Evolutionary conservation across 2,329 filamentous ascomycete species (phyloP), one percentile per base, ranked within the genome.

Genomic region (Escovopsis sp.): DNA sequence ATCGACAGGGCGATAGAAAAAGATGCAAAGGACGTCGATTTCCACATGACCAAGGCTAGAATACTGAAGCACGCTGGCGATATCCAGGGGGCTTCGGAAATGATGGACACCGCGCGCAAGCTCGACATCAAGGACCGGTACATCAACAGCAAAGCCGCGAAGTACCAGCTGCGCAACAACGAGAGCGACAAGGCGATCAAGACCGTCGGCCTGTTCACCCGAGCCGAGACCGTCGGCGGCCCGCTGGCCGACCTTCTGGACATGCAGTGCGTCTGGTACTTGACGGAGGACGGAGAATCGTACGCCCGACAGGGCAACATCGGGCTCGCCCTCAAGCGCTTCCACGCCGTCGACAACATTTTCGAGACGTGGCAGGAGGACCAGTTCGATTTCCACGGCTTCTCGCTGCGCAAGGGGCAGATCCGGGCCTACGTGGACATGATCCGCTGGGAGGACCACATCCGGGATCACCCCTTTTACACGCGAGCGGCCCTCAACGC

Each of bases 281-380:
- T 98, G 54, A 91, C 85, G 5, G 91, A 98, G 63, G 93, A 98
- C 57, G 91, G 86, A 42, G 84, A 95, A 64, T 79, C 89, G 3
- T 87, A 88, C 59, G 70, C 84, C 43, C 80, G 91, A 39, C 82
- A 87, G 58, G 79, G 80, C 48, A 87, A 94, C 52, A 66, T 84
- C 37, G 86, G 82, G 4, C 71, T 95, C 45, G 89, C 93, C 0
- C 69, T 98, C 41, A 98, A 98, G 68, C 79, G 93, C 39, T 89
- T 95, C 62, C 84, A 88, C 49, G 72, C 84, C 16, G 76, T 98
- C 43, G 81, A 81, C 59, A 86, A 84, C 62, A 93, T 98, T 50
- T 98, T 98, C 54, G 89, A 96, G 50, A 79, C 86, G 15, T 98
- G 91, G 91, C 83, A 94, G 57, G 93, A 98, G 59, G 91, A 98